A percentile compares a stretch with the other conserved stretches of the same genome.
These are phyloP conservation scores for Aspergillus ostianus DNA, from an alignment of 495 filamentous ascomycete species.

Conservation along the genomic window DNA sequence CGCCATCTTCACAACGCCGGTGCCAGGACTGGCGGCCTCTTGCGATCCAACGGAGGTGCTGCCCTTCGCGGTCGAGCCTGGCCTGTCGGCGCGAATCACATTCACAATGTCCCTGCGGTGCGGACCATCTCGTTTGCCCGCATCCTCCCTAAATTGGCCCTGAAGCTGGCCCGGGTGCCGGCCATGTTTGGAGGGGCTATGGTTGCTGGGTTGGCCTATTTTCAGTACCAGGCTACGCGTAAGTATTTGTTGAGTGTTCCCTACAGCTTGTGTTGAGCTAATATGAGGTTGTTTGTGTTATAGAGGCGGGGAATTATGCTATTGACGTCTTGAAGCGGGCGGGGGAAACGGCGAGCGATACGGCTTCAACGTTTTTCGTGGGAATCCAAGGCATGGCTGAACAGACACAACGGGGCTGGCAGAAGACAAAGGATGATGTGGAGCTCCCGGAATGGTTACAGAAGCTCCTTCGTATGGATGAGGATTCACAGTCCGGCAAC, in stretches of 20 bases:
- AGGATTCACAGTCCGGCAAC: constrained; percentile 42
- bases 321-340: constrained; percentile 73
- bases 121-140: constrained; percentile 84
- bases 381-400: constrained; percentile 70
- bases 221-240: constrained; percentile 96
- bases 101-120: constrained; percentile 77
- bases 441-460: constrained; percentile 85
- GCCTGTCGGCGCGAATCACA: constrained; percentile 69
- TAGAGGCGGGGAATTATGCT: constrained; percentile 88
- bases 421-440: constrained; percentile 73
- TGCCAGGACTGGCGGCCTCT: constrained; percentile 62
- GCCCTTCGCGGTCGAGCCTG: constrained; percentile 64
- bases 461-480: constrained; percentile 62
- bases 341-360: constrained; percentile 62
- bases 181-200: constrained; percentile 88
- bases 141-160: constrained; percentile 79
- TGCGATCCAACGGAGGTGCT: constrained; percentile 62
- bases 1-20: constrained; percentile 65
- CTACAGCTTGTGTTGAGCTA: constrained; percentile 7
- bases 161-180: constrained; percentile 84
- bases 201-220: constrained; percentile 81
- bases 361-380: constrained; percentile 64
- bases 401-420: constrained; percentile 78
- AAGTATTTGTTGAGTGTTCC: constrained; percentile 33
- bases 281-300: constrained; percentile 18